Percentiles rank a stretch among this genome's conserved stretches.
Conservation (phyloP, 192 early-diverging fungal genomes). For the Spizellomyces punctatus region DNA sequence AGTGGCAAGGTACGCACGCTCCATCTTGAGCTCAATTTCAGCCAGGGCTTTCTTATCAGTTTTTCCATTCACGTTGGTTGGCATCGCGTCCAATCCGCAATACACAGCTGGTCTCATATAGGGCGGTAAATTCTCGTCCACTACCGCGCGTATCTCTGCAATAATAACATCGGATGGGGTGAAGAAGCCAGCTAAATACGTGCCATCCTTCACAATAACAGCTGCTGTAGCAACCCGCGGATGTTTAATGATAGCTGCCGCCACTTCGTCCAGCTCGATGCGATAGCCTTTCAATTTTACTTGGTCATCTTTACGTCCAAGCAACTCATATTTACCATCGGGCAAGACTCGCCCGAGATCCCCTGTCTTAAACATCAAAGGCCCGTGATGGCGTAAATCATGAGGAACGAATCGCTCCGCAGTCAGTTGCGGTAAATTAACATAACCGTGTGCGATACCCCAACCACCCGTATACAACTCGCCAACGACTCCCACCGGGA, state of each 20-base stretch:
- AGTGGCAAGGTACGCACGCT: no score
- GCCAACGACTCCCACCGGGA: conserved; percentile 1
- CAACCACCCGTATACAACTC: conserved; percentile 5
- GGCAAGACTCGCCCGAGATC: neutral
- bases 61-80: neutral
- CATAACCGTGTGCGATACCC: conserved; percentile 41
- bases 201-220: neutral
- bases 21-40: no score
- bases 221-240: neutral
- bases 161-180: neutral
- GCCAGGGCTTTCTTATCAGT: neutral
- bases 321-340: conserved; percentile 10
- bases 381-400: neutral
- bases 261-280: conserved; percentile 29
- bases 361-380: conserved; percentile 8
- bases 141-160: neutral
- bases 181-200: neutral
- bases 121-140: neutral
- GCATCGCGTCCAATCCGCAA: neutral
- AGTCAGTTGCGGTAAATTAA: conserved; percentile 45
- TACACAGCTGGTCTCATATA: neutral
- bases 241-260: neutral
- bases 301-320: conserved; percentile 30
- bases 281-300: conserved; percentile 28
- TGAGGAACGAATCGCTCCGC: conserved; percentile 38